Evolutionary conservation across 108 stramenopile species (phyloP), one percentile per base, ranked within the genome.

Genomic region (Bacterosira constricta): DNA sequence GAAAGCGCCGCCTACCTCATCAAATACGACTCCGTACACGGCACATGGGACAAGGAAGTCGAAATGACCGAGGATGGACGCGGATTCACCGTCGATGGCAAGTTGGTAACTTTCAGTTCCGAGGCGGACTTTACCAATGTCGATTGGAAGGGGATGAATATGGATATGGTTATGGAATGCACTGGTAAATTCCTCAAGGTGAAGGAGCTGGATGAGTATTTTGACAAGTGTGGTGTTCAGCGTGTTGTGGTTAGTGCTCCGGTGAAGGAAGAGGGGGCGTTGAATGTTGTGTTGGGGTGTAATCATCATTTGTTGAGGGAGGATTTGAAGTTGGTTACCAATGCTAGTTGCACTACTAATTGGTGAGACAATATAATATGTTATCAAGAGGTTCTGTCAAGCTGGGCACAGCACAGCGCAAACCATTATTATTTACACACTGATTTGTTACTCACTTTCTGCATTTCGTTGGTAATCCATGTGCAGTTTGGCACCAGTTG

Each of bases 261-360:
- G 21, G 93, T 96, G 49, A 98, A 97, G 79, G 97, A 96, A 72
- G 85, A 82, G 15, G 93, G 87, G 13, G 89, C 90, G 21, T 77
- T 96, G 20, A 98, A 96, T 70, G 93, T 98, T 26, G 97, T 98
- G 15, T 71, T 98, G 67, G 97, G 97, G 25, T 94, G 93, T 92
- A 98, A 98, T 74, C 90, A 98, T 68, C 30, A 85, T 13, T 60
- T 79, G 21, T 50, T 95, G 36, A 81, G 56, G 58, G 85, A 85
- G 18, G 94, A 95, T 13, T 75, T 78, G 42, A 84, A 59, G 34
- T 56, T 98, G 29, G 91, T 96, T 51, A 96, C 96, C 0, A 96
- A 96, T 51, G 97, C 97, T 17, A 92, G 90, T 41, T 98, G 97
- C 70, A 98, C 97, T 8, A 98, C 97, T 61, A 98, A 98, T 77